Base-by-base conservation (phyloP, 2,329 filamentous ascomycete species). In the Fusarium pseudocircinatum region DNA sequence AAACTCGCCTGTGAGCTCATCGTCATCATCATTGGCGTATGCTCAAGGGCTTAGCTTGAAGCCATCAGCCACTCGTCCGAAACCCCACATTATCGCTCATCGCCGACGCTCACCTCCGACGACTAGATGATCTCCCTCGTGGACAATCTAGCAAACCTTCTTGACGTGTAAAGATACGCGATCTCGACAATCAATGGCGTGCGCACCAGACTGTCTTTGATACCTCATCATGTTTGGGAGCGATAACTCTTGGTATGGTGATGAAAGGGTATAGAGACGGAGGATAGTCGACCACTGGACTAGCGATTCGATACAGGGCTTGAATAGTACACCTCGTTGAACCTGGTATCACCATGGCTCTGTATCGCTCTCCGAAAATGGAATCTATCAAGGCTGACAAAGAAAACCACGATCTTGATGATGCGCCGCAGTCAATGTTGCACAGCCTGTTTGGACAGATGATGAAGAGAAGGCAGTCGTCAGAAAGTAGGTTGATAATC, bases 91-190 rank as follows among this genome's bases (percentile, higher is more conserved):
- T 69, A 66, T 70, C 72, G 72, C 73, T 75, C 72, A 75, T 32
- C 72, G 34, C 72, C 69, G 72, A 71, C 73, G 72, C 72, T 67
- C 69, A 75, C 67, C 60, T 62, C 72, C 67, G 70, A 71, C 13
- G 22, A 30, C 42, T 40, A 47, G 20, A 15, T 47, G 14, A 20
- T 28, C 24, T 28, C 10, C n/a, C 9, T 18, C 20, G 12, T 37
- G 44, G 37, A 57, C 65, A 44, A 53, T 36, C 47, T 61, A 40
- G 12, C 52, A 46, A 40, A 40, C 13, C 28, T 12, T 16, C 32
- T 4, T 15, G 16, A 20, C 28, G 20, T 49, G 9, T 32, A 20
- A 53, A 39, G 32, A 64, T 63, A 64, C 63, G 60, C 42, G 39
- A 71, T 69, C 30, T 22, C 40, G 26, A 30, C 16, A 40, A 12